phyloP scores from a whole-genome alignment of 176 grass and related monocot species.

The Aegilops bicornis region DNA sequence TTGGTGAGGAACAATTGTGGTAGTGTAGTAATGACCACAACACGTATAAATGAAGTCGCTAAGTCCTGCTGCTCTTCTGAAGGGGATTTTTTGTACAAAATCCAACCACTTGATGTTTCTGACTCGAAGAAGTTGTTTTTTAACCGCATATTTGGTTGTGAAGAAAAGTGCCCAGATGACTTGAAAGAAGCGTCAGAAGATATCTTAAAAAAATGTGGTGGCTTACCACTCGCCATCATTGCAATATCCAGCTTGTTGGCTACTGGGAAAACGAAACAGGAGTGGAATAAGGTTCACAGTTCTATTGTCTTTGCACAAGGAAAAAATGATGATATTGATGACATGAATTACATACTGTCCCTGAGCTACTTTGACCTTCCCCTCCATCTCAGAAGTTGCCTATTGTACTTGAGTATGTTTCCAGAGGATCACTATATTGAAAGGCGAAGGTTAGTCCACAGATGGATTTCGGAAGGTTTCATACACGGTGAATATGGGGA shows the following conservation, averaged over 20 bases:
- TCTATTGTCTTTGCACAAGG: background rate
- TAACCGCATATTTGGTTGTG: too few species aligned
- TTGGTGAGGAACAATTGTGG: too few species aligned
- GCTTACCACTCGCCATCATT: too few species aligned
- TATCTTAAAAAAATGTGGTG: too few species aligned
- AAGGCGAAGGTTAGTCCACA: background rate
- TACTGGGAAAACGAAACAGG: background rate
- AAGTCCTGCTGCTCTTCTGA: too few species aligned
- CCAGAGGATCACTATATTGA: background rate
- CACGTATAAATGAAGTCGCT: too few species aligned
- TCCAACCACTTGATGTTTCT: too few species aligned
- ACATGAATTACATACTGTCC: background rate
- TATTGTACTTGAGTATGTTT: background rate
- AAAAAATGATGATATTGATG: background rate
- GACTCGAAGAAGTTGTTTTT: too few species aligned
- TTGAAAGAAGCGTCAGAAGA: too few species aligned
- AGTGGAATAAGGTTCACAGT: background rate
- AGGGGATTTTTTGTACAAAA: too few species aligned
- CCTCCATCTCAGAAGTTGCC: background rate
- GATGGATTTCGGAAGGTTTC: constrained; percentile 13
- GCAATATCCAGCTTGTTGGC: background rate
- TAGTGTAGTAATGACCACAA: too few species aligned
- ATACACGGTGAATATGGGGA: background rate
- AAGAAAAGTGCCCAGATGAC: too few species aligned
- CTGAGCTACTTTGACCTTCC: background rate